A percentile compares a stretch with the other conserved stretches of the same genome.
Evolutionary conservation across 441 rosid genomes (phyloP).

Genomic region (Erodium texanum): DNA sequence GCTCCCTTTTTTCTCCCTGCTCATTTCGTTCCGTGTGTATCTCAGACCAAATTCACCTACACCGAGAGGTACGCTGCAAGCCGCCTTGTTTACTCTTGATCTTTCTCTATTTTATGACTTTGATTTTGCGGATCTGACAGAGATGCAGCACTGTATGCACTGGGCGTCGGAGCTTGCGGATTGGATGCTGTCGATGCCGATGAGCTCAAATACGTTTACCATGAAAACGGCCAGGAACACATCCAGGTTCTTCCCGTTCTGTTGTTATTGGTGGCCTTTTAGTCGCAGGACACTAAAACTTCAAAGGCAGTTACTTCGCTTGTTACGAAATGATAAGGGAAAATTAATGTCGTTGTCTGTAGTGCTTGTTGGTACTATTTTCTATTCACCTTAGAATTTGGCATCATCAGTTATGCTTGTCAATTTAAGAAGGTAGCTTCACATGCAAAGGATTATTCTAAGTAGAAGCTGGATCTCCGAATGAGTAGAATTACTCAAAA

Average conservation of each 20-base stretch:
- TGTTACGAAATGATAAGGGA: background rate
- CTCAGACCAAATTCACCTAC: background rate
- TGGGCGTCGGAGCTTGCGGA: constrained; percentile 83
- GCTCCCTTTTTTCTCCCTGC: background rate
- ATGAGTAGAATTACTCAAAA: background rate
- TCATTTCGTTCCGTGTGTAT: background rate
- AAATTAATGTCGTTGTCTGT: background rate
- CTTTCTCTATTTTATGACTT: background rate
- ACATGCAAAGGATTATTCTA: background rate
- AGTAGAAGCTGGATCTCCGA: background rate
- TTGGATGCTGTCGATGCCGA: constrained; percentile 52
- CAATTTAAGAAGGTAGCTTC: background rate
- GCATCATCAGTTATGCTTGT: background rate
- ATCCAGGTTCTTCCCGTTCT: constrained; percentile 53
- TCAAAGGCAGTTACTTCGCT: too few species aligned
- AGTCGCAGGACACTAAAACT: too few species aligned
- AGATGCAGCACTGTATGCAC: constrained; percentile 70
- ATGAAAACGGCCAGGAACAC: constrained; percentile 54
- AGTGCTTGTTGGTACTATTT: background rate
- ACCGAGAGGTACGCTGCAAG: background rate
- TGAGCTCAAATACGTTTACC: constrained; percentile 77
- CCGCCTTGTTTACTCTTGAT: background rate
- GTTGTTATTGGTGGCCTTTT: too few species aligned
- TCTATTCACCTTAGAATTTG: background rate
- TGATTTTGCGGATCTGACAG: constrained; percentile 25